Evolutionary conservation across 805 yeast genomes (phyloP).

Genomic region (Candida morakotiae): DNA sequence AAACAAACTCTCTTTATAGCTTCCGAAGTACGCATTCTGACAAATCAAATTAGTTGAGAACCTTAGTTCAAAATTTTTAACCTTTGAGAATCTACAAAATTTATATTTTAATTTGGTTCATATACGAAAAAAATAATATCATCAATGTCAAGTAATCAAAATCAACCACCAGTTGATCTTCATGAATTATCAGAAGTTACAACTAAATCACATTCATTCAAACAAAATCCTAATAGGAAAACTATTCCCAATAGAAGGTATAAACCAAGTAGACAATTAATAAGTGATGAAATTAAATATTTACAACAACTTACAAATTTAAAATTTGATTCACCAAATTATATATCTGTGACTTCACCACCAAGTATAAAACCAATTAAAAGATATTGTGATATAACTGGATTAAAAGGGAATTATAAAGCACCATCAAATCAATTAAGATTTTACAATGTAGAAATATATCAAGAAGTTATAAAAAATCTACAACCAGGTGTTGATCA

Average conservation of each 20-base stretch:
- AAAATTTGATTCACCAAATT: conserved; percentile 56
- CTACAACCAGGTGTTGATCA: conserved; percentile 93
- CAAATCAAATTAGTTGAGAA: too few relatives aligned
- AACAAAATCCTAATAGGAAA: conserved; percentile 38
- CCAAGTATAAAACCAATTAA: conserved; percentile 80
- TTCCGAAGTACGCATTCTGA: too few relatives aligned
- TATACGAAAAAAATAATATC: background rate
- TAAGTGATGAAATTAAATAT: conserved; percentile 76
- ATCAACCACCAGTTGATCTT: conserved; percentile 5
- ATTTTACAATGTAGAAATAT: conserved; percentile 80
- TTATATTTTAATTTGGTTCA: too few relatives aligned
- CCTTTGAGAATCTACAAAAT: too few relatives aligned
- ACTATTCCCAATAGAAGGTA: conserved; percentile 56
- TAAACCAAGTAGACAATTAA: conserved; percentile 69
- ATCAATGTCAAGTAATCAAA: background rate
- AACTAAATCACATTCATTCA: conserved; percentile 51
- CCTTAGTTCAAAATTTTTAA: too few relatives aligned
- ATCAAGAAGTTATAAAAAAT: conserved; percentile 62
- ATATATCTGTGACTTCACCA: conserved; percentile 72
- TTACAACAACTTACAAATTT: conserved; percentile 37
- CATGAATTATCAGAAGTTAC: conserved; percentile 18
- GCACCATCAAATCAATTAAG: conserved; percentile 72
- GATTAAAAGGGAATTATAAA: conserved; percentile 73
- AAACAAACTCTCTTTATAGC: too few relatives aligned
- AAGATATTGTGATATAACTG: conserved; percentile 91